phyloP scores from a whole-genome alignment of 164 flowering plant species.

The Liriodendron chinense region DNA sequence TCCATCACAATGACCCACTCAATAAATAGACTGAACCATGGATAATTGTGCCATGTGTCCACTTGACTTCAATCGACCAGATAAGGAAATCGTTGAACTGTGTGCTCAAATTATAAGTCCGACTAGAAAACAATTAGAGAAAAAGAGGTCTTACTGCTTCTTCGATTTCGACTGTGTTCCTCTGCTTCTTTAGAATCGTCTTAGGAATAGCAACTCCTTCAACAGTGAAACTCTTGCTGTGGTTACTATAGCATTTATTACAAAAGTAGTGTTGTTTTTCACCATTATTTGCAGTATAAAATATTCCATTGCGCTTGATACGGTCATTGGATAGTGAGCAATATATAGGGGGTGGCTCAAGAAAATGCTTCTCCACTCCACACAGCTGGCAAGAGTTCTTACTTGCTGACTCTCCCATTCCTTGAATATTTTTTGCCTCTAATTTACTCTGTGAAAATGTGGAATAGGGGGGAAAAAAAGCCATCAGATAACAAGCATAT shows the following conservation, averaged over 20 bases:
- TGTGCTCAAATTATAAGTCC: background rate
- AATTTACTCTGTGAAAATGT: constrained; percentile 13
- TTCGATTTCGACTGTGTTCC: constrained; percentile 17
- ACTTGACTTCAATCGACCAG: background rate
- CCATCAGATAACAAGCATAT: too few species aligned
- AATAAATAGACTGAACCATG: background rate
- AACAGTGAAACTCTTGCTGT: constrained; percentile 8
- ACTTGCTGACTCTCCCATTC: constrained; percentile 6
- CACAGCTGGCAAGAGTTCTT: constrained; percentile 22
- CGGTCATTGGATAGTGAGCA: constrained; percentile 16
- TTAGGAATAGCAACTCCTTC: constrained; percentile 9
- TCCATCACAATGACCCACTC: background rate
- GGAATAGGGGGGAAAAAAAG: background rate
- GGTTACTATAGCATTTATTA: constrained; percentile 16
- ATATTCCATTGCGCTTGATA: constrained; percentile 17
- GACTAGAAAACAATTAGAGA: background rate
- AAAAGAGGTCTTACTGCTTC: constrained; percentile 12
- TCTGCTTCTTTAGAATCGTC: constrained; percentile 12
- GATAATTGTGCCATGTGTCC: background rate
- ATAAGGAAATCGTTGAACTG: too few species aligned
- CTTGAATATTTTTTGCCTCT: constrained; percentile 8
- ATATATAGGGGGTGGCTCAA: constrained; percentile 20
- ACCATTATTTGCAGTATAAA: constrained; percentile 5
- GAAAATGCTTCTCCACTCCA: constrained; percentile 14
- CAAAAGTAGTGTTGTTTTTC: constrained; percentile 11